Evolutionary conservation across 371 early-diverging fungal genomes (phyloP), one percentile per base, ranked within the genome.

Genomic region (Mucor sp.): DNA sequence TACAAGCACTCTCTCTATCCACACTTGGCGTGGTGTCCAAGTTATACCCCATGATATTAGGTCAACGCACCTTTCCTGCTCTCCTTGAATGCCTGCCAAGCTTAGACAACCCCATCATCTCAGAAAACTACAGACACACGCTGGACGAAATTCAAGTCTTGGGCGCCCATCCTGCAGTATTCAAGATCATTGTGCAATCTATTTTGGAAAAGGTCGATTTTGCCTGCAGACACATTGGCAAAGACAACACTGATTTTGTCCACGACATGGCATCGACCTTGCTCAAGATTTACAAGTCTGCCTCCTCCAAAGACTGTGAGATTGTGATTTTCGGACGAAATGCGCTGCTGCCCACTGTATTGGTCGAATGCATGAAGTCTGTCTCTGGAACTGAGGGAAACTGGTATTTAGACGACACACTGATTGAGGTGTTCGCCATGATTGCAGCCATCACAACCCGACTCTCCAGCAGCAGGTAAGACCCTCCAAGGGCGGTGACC

Each of bases 381-480:
- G 41, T 57, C 23, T 35, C 57, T 32, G 55, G 58, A n/a, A 30
- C 6, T 23, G 15, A 33, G 6, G 55, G 41, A 28, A n/a, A 21
- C 8, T 75, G 75, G 75, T 53, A 63, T 11, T 57, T 76, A 25
- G 66, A 72, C 56, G 28, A 63, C 19, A 28, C 28, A n/a, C 21
- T 72, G 6, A 47, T 72, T 27, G 69, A 68, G 0, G 6, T 33
- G 4, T 72, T 68, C 39, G 62, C 73, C 17, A 68, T 65, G 63
- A 62, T 72, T 1, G 28, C 55, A 15, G 73, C 73, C 12, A 53
- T 68, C 17, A 72, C 73, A 15, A 65, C 60, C 21, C 50, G 73
- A 6, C 56, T 65, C 33, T 71, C 72, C 5, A 62, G 39, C 41
- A 28, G 57, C 62, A 65, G 65, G 68, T 74, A 67, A 23, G 19